Conservation (phyloP, 2,329 filamentous ascomycete genomes). For the Trichothecium sympodiale region DNA sequence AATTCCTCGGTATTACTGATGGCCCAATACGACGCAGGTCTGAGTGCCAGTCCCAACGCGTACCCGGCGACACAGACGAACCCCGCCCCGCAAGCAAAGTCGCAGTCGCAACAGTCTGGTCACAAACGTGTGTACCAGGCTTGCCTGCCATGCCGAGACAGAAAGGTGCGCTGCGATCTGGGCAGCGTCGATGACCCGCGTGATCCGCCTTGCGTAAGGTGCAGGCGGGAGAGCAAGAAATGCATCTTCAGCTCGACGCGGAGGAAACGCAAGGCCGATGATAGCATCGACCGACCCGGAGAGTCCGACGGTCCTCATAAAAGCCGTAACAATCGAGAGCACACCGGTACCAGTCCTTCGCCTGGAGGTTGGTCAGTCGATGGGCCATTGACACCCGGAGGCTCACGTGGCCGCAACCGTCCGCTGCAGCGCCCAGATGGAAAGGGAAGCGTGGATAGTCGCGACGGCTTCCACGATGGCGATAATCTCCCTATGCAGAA, state of each 20-base stretch:
- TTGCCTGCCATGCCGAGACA: conserved; percentile 49
- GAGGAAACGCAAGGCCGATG: conserved; percentile 72
- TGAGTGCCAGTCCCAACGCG: conserved; percentile 10
- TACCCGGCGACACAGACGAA: conserved; percentile 8
- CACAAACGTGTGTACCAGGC: conserved; percentile 55
- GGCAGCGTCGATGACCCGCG: conserved; percentile 84
- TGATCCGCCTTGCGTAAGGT: conserved; percentile 88
- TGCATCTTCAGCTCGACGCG: conserved; percentile 95
- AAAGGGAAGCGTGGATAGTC: conserved; percentile 3
- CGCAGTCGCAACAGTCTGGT: conserved; percentile 17
- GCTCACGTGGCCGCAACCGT: conserved; percentile 52
- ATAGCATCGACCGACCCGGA: conserved; percentile 43
- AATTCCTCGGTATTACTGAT: neutral
- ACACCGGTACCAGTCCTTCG: conserved; percentile 33
- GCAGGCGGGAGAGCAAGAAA: conserved; percentile 87
- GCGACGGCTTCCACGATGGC: conserved; percentile 28
- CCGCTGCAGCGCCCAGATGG: conserved; percentile 53
- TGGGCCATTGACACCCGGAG: conserved; percentile 52
- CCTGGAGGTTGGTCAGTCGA: conserved; percentile 19
- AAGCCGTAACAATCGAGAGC: conserved; percentile 58
- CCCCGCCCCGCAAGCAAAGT: conserved; percentile 7
- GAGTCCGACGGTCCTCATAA: conserved; percentile 66
- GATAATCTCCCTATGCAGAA: conserved; percentile 53
- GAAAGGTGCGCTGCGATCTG: conserved; percentile 52
- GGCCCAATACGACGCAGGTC: conserved; percentile 6